phyloP scores from a whole-genome alignment of 148 eudicot genomes.

The Nepenthes mirabilis region DNA sequence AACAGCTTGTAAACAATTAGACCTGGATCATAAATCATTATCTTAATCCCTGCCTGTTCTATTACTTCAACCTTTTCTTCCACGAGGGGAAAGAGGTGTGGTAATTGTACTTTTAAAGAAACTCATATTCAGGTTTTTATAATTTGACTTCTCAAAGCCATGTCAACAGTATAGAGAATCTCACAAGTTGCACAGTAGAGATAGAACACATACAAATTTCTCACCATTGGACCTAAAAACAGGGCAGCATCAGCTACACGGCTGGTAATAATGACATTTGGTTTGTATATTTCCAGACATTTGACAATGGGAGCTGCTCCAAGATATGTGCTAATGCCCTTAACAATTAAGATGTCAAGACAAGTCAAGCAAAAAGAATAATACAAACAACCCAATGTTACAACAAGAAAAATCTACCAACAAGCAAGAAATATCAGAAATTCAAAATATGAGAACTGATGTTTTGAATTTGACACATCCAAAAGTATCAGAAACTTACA shows the following conservation, averaged over 20 bases:
- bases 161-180: not conserved
- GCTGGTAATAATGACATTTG: slow-evolving; percentile 82
- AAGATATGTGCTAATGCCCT: slow-evolving; percentile 70
- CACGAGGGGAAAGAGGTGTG: too few species aligned
- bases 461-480: not conserved
- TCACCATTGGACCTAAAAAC: slow-evolving; percentile 95
- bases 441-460: not conserved
- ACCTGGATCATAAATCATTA: too few species aligned
- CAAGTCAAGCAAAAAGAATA: slow-evolving; percentile 3
- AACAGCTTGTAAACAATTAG: too few species aligned
- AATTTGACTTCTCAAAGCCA: not conserved
- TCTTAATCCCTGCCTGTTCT: too few species aligned
- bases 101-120: too few species aligned
- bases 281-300: slow-evolving; percentile 65
- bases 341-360: slow-evolving; percentile 13
- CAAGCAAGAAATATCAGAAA: not conserved
- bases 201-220: slow-evolving; percentile 3
- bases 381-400: not conserved
- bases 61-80: too few species aligned
- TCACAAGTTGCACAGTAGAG: not conserved
- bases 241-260: slow-evolving; percentile 96
- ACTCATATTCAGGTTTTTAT: not conserved
- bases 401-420: too few species aligned
- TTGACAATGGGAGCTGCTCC: slow-evolving; percentile 93
- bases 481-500: slow-evolving; percentile 12